Conservation (phyloP, 306 rosid genomes). For the Fragaria nilgerrensis region DNA sequence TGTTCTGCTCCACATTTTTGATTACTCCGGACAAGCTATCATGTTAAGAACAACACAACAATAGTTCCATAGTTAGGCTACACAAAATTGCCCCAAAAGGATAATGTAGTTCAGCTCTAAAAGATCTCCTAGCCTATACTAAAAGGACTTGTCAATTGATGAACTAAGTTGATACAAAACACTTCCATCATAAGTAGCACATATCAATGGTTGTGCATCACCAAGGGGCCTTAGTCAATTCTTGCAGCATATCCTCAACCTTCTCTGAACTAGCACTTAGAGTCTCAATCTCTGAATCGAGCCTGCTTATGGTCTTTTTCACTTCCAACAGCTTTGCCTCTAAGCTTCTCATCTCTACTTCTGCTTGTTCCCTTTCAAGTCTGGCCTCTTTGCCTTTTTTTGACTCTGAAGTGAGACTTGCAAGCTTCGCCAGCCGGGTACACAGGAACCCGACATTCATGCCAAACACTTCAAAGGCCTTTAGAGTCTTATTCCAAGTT, state of each 20-base stretch:
- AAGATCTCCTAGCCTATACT: background rate
- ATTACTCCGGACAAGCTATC: background rate
- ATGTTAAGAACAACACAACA: background rate
- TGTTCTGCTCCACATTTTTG: background rate
- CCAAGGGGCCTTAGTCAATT: conserved; percentile 51
- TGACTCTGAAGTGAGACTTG: conserved; percentile 24
- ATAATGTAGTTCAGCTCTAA: background rate
- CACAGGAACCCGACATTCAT: conserved; percentile 49
- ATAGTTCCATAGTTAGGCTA: background rate
- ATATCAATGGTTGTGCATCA: conserved; percentile 15
- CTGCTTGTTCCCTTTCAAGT: conserved; percentile 24
- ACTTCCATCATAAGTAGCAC: background rate
- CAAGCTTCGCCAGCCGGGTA: conserved; percentile 40
- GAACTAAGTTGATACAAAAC: background rate
- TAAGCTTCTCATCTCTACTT: conserved; percentile 22
- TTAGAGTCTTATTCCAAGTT: conserved; percentile 46
- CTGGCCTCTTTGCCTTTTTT: conserved; percentile 27
- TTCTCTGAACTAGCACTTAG: conserved; percentile 12
- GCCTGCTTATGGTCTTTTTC: conserved; percentile 21
- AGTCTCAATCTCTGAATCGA: conserved; percentile 27
- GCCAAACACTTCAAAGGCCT: conserved; percentile 48
- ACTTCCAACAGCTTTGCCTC: conserved; percentile 26
- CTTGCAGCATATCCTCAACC: conserved; percentile 29
- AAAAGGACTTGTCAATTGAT: background rate
- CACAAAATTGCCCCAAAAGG: background rate